A percentile compares a stretch with the other conserved stretches of the same genome.
Conservation (phyloP, 176 grass and related monocot species). For the Hordeum vulgare region MorexV3_pseudomolecules_assembly NC_058519.1:33394409-33394908, state of each 20-base stretch:
- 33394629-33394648: no score
- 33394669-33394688: neutral
- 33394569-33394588: no score
- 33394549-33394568: no score
- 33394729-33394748: neutral
- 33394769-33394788: neutral
- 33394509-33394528: neutral
- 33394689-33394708: neutral
- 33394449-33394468: conserved; percentile 1
- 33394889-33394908: neutral
- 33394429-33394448: conserved; percentile 15
- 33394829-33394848: neutral
- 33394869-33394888: neutral
- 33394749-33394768: neutral
- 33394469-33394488: neutral
- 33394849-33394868: neutral
- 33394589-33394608: no score
- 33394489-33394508: neutral
- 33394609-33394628: no score
- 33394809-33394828: neutral
- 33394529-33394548: neutral
- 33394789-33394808: neutral
- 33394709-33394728: neutral
- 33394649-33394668: neutral
- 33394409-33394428: conserved; percentile 68